phyloP scores from a whole-genome alignment of 2,329 filamentous ascomycete species.

The Xylaria sp. region DNA sequence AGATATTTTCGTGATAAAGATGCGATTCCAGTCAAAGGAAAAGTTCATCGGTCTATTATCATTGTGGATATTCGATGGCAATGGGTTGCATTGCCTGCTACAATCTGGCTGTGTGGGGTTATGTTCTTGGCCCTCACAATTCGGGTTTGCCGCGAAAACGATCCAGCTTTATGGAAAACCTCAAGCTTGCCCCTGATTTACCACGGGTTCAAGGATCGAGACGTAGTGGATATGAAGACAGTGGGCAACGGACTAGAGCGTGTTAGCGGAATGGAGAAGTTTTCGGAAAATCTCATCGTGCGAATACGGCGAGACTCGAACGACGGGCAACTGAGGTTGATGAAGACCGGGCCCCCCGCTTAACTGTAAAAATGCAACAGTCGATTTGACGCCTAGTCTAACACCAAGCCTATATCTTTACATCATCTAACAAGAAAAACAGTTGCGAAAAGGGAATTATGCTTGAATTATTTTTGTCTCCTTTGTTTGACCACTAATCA shows the following conservation, averaged over 20 bases:
- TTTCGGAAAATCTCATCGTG: background rate
- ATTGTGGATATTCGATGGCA: conserved; percentile 10
- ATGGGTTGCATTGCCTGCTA: background rate
- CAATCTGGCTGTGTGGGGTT: background rate
- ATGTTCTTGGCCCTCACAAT: conserved; percentile 1
- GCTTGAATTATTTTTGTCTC: too few relatives aligned
- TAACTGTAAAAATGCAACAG: too few relatives aligned
- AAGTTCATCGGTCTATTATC: background rate
- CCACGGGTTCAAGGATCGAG: background rate
- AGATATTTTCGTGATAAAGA: conserved; percentile 11
- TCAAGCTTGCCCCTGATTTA: conserved; percentile 17
- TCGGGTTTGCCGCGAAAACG: background rate
- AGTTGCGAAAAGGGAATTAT: too few relatives aligned
- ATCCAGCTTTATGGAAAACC: conserved; percentile 9
- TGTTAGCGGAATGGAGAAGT: conserved; percentile 14
- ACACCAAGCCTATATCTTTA: too few relatives aligned
- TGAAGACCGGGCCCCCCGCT: too few relatives aligned
- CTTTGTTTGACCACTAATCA: too few relatives aligned
- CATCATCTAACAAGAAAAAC: too few relatives aligned
- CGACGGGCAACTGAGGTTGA: conserved; percentile 5
- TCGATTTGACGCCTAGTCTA: too few relatives aligned
- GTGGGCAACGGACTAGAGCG: background rate
- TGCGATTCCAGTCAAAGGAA: background rate
- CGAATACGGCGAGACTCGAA: background rate
- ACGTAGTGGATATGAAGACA: background rate